Evolutionary conservation across 257 asterid genomes (phyloP).

Genomic region (Solanum tarapatanum): DNA sequence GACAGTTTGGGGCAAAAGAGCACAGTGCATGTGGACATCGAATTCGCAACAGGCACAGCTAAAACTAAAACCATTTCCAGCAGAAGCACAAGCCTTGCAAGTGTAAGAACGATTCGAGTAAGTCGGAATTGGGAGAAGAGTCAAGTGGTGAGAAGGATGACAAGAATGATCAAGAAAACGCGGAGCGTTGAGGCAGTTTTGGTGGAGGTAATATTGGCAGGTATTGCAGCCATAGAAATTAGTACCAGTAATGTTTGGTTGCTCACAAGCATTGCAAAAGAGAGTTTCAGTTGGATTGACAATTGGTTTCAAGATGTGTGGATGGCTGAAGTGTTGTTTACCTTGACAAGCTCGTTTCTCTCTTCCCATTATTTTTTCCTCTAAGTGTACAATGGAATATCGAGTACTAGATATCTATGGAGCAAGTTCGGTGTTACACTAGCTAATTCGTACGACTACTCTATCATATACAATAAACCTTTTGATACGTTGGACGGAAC

Average conservation of each 20-base stretch:
- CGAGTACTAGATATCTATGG: neutral
- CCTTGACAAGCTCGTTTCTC: neutral
- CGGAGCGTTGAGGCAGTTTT: slow-evolving; percentile 37
- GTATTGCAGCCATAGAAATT: slow-evolving; percentile 11
- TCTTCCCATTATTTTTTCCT: neutral
- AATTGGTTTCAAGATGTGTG: slow-evolving; percentile 23
- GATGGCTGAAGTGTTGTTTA: slow-evolving; percentile 39
- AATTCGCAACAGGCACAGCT: slow-evolving; percentile 25
- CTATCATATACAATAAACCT: neutral
- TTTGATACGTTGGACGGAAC: no score
- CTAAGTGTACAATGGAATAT: neutral
- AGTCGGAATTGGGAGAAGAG: slow-evolving; percentile 31
- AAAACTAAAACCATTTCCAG: slow-evolving; percentile 38
- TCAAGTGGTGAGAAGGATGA: slow-evolving; percentile 35
- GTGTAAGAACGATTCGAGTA: slow-evolving; percentile 28
- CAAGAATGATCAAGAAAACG: slow-evolving; percentile 36
- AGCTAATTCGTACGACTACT: neutral
- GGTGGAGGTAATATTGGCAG: slow-evolving; percentile 42
- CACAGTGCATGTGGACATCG: slow-evolving; percentile 39
- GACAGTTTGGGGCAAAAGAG: neutral
- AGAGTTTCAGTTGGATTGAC: slow-evolving; percentile 11
- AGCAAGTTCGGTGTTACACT: neutral
- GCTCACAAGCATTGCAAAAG: slow-evolving; percentile 42
- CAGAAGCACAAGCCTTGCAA: slow-evolving; percentile 37
- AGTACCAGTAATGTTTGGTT: neutral